Evolutionary conservation across 371 early-diverging fungal species (phyloP).

Genomic region (Syncephalis plumigaleata): DNA sequence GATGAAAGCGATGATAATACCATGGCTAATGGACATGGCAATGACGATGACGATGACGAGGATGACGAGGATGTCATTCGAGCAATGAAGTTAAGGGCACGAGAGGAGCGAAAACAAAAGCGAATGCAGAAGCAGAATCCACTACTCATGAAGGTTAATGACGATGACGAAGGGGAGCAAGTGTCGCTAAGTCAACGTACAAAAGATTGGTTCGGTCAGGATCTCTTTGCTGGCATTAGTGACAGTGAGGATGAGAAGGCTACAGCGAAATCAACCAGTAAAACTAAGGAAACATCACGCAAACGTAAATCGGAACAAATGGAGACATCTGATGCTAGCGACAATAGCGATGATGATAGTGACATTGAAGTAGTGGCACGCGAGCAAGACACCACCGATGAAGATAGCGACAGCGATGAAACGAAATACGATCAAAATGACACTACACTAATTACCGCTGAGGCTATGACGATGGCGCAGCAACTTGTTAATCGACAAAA

Average conservation of each 20-base stretch:
- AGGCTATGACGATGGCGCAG: constrained; percentile 78
- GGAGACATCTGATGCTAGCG: constrained; percentile 15
- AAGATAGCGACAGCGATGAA: constrained; percentile 7
- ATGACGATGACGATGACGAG: constrained; percentile 15
- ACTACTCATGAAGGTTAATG: constrained; percentile 33
- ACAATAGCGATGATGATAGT: constrained; percentile 17
- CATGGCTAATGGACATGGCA: constrained; percentile 7
- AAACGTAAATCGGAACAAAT: constrained; percentile 28
- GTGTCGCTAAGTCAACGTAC: constrained; percentile 57
- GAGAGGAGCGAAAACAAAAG: constrained; percentile 3
- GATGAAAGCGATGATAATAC: constrained; percentile 14
- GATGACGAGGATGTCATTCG: constrained; percentile 16
- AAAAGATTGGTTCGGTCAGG: constrained; percentile 81
- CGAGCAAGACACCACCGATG: constrained; percentile 11
- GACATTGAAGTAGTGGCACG: constrained; percentile 10
- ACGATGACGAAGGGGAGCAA: constrained; percentile 25
- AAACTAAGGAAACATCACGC: constrained; percentile 7
- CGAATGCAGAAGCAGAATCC: constrained; percentile 17
- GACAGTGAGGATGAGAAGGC: constrained; percentile 34
- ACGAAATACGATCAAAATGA: constrained; percentile 13
- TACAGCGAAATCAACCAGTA: constrained; percentile 34
- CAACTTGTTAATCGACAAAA: constrained; percentile 61
- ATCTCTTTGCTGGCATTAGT: constrained; percentile 56
- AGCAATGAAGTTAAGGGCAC: constrained; percentile 9
- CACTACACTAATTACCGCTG: constrained; percentile 50